Base-by-base conservation (phyloP, 805 yeast genomes). In the Pachysolen tannophilus region DNA sequence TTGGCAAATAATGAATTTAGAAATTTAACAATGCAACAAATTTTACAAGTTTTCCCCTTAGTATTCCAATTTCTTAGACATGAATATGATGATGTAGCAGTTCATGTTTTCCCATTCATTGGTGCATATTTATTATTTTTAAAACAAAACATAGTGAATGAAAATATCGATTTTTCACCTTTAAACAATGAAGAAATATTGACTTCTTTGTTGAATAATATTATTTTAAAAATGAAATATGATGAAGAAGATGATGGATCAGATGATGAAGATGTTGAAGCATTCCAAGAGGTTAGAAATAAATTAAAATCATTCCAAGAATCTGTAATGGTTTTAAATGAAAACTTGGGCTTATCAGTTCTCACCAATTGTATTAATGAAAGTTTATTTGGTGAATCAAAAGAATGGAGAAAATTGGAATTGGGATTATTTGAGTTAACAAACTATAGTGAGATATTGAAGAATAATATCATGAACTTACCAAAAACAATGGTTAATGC, bases 51-150 rank as follows among this genome's bases (percentile, higher is more conserved):
- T 14, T 73, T 85, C 65, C 96, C 97, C 16, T 64, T 77, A 20
- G 64, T 82, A 6, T 67, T 90, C 39, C 68, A 67, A 40, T 84
- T 81, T 44, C 67, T 92, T 52, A 69, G 75, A 20, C 82, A 86
- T 53, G 94, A 81, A 43, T 87, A 80, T 50, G 97, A 92, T 55
- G 97, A 92, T 45, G 80, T 90, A 10, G 75, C 94, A 1, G 66
- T 71, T 26, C 94, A 85, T 54, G 82, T 86, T 6, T 82, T 90
- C 50, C 81, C 92, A 7, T 82, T 86, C 48, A 62, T 92, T 30
- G 74, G 83, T 26, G 82, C 77, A 34, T 87, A 79, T 52, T 62
- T 92, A 41, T 60, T 83, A 8, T 69, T 80, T 29, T 60, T 87
- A 44, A 84, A 76, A 59, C 85, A 75, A 50, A 62, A 60, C 39